Conservation (phyloP, 2,329 filamentous ascomycete genomes). For the Fusarium clavum region DNA sequence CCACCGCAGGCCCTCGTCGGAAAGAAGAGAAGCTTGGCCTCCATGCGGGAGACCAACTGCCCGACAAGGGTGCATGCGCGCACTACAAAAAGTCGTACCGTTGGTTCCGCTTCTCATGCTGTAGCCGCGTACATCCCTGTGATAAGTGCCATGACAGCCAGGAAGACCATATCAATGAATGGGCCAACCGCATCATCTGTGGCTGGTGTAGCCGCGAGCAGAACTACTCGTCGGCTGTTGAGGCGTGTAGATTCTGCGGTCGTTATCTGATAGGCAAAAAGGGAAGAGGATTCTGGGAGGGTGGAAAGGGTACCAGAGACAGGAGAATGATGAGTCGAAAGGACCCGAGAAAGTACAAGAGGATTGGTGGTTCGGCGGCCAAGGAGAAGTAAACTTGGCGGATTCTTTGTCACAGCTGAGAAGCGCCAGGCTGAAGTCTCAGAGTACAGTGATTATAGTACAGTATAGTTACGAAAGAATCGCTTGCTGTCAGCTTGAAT, state of each 20-base stretch:
- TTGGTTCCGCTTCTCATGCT: constrained; percentile 76
- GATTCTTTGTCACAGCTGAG: constrained; percentile 19
- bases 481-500: constrained; percentile 32
- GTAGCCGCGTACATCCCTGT: constrained; percentile 68
- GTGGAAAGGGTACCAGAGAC: constrained; percentile 84
- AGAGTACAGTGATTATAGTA: neutral
- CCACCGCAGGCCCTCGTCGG: constrained; percentile 56
- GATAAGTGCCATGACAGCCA: constrained; percentile 80
- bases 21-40: constrained; percentile 67
- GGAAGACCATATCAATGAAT: constrained; percentile 80
- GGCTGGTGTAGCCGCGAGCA: constrained; percentile 85
- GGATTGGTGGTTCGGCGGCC: constrained; percentile 57
- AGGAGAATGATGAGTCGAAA: constrained; percentile 77
- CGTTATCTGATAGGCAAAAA: constrained; percentile 74
- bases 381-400: constrained; percentile 26
- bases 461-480: neutral
- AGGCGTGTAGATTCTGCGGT: constrained; percentile 80
- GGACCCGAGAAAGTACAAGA: constrained; percentile 79
- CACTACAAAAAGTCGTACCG: constrained; percentile 71
- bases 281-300: constrained; percentile 84
- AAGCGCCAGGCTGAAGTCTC: constrained; percentile 17
- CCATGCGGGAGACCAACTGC: constrained; percentile 67
- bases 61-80: constrained; percentile 63
- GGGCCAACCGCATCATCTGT: constrained; percentile 87
- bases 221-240: constrained; percentile 73